These are phyloP conservation scores for Hanseniaspora hatyaiensis DNA, from an alignment of 805 yeast species.

Conservation along the genomic window DNA sequence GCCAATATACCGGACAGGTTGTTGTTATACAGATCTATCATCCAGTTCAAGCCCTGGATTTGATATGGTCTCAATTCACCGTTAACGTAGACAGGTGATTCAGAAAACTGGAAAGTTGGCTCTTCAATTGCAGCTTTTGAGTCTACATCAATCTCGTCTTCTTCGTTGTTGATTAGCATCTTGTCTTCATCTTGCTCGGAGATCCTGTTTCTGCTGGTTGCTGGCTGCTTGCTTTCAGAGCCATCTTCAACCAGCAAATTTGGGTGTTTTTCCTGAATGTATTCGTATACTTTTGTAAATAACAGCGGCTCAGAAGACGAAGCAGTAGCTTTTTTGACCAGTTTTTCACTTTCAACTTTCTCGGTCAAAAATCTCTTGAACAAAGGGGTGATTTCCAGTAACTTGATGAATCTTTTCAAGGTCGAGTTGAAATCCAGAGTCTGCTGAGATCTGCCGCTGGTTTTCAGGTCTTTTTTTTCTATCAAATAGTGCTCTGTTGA, in stretches of 20 bases:
- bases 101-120: conserved; percentile 41
- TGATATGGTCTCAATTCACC: conserved; percentile 65
- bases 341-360: conserved; percentile 53
- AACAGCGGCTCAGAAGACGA: not conserved
- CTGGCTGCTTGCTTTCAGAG: too few relatives aligned
- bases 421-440: conserved; percentile 30
- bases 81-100: conserved; percentile 62
- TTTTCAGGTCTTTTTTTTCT: conserved; percentile 21
- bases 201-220: conserved; percentile 32
- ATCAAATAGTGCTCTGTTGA: conserved; percentile 25
- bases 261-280: conserved; percentile 8
- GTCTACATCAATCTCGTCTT: conserved; percentile 26
- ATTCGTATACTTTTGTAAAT: conserved; percentile 34
- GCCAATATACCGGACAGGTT: conserved; percentile 66
- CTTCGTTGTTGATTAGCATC: conserved; percentile 53
- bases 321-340: conserved; percentile 28
- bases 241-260: conserved; percentile 22
- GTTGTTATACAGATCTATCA: conserved; percentile 55
- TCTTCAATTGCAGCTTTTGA: conserved; percentile 20
- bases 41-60: conserved; percentile 72
- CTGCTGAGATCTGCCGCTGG: conserved; percentile 39
- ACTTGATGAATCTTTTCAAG: conserved; percentile 53
- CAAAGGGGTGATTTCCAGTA: conserved; percentile 51
- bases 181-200: conserved; percentile 73
- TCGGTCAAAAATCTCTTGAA: conserved; percentile 58